Evolutionary conservation across 2,329 filamentous ascomycete species (phyloP), one percentile per base, ranked within the genome.

Genomic region (Plectosphaerella cucumerina): DNA sequence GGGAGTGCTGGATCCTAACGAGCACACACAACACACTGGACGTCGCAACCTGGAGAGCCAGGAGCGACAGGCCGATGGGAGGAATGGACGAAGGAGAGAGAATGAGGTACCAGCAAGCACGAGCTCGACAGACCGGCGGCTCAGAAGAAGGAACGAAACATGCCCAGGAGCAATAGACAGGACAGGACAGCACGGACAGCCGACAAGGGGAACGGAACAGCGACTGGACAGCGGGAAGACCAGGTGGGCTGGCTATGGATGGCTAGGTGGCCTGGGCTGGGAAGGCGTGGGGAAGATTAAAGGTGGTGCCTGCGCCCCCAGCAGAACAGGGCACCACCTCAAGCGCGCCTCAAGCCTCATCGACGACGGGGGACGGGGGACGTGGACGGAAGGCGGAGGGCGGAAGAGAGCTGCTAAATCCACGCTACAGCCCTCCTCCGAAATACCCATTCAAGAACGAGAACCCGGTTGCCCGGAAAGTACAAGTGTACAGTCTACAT

Each of bases 21-120:
- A 46, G 31, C 60, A 64, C 67, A 74, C 61, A 69, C 26, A 31
- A 31, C 26, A 31, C 26, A 31, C 26, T 31, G 26, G 26, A 31
- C 65, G 65, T 65, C 68, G 70, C 66, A 67, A 65, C 71, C 72
- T 72, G 71, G 72, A 69, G 63, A 70, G 67, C 70, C 71, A 72
- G 71, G 71, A 66, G 67, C 70, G 68, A 63, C 69, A 70, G 63
- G 63, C 59, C 61, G 58, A 62, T 58, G 61, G 61, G 60, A 60
- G 58, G 56, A 58, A 57, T 54, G 57, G 51, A 49, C 56, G 58
- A 58, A 58, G 56, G 59, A 46, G 65, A 44, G 21, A 44, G 42
- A 44, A 44, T 44, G 26, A 31, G 26, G 26, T 31, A 31, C 26
- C 9, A 31, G 26, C 42, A 44, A 44, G 23, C 12, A 44, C 42